Conservation (phyloP, 2,329 filamentous ascomycete genomes). For the Calonectria pseudoreteaudii region DNA sequence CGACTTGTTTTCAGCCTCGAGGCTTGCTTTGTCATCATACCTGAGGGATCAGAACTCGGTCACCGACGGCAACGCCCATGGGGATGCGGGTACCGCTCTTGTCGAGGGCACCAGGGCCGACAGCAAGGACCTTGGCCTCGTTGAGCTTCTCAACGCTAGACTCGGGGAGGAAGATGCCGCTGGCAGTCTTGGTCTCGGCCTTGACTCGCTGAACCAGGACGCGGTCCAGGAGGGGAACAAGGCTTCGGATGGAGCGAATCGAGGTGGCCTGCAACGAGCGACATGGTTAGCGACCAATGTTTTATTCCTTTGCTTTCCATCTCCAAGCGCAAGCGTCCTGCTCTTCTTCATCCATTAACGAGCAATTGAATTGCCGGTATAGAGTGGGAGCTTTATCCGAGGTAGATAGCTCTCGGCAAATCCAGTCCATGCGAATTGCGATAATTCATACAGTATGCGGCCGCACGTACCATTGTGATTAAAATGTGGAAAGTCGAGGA, state of each 20-base stretch:
- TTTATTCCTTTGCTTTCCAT: not conserved
- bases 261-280: slow-evolving; percentile 67
- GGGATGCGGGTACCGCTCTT: slow-evolving; percentile 89
- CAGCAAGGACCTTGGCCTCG: slow-evolving; percentile 95
- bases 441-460: not conserved
- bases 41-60: slow-evolving; percentile 96
- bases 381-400: slow-evolving; percentile 21
- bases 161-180: slow-evolving; percentile 98
- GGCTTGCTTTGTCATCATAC: slow-evolving; percentile 57
- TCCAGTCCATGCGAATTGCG: not conserved
- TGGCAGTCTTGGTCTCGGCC: slow-evolving; percentile 95
- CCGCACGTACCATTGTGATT: slow-evolving; percentile 47
- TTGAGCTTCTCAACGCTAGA: slow-evolving; percentile 98
- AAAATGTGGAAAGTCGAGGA: slow-evolving; percentile 16
- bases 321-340: not conserved
- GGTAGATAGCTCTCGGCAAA: slow-evolving; percentile 11
- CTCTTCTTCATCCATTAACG: not conserved
- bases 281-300: slow-evolving; percentile 18
- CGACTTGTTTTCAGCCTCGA: not conserved
- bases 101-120: slow-evolving; percentile 89
- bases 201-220: slow-evolving; percentile 98
- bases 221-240: slow-evolving; percentile 96
- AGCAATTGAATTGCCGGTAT: slow-evolving; percentile 37
- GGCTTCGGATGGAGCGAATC: slow-evolving; percentile 94
- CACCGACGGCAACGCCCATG: slow-evolving; percentile 85